These are phyloP conservation scores for Pholiota conissans DNA, from an alignment of 768 basidiomycete genomes.

Conservation along the genomic window DNA sequence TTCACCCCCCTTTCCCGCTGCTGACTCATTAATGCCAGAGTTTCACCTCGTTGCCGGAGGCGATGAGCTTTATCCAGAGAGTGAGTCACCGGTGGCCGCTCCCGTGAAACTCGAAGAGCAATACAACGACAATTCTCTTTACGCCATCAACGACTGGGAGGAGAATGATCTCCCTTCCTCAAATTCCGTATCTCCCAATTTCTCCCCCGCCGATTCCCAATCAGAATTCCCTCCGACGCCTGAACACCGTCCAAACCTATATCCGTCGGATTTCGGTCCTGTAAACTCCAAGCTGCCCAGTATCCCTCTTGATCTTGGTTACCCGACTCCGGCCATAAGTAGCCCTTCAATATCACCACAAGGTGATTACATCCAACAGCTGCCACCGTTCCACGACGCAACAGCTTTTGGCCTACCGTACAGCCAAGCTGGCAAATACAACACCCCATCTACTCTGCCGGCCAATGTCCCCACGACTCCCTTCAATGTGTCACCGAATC, in stretches of 20 bases:
- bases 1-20: constrained; percentile 10
- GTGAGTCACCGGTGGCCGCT: constrained; percentile 41
- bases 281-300: constrained; percentile 20
- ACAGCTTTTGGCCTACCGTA: constrained; percentile 14
- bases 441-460: constrained; percentile 14
- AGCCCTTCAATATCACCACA: constrained; percentile 32
- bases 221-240: constrained; percentile 49
- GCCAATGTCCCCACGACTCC: not conserved
- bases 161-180: constrained; percentile 37
- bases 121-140: too few species aligned
- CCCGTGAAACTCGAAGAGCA: constrained; percentile 60
- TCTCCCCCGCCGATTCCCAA: constrained; percentile 44
- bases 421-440: constrained; percentile 11
- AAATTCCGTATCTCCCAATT: constrained; percentile 44
- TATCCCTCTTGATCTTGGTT: constrained; percentile 17
- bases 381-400: constrained; percentile 24
- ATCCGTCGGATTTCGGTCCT: constrained; percentile 27
- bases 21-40: constrained; percentile 40
- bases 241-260: constrained; percentile 32
- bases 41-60: constrained; percentile 80
- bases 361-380: constrained; percentile 26
- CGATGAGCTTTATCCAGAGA: constrained; percentile 65
- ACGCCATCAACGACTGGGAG: too few species aligned
- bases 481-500: not conserved
- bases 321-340: constrained; percentile 17